Percentiles rank a stretch among this genome's conserved stretches.
Conservation (phyloP, 225 moss, liverwort and hornwort genomes). For the Straminergon stramineum region DNA sequence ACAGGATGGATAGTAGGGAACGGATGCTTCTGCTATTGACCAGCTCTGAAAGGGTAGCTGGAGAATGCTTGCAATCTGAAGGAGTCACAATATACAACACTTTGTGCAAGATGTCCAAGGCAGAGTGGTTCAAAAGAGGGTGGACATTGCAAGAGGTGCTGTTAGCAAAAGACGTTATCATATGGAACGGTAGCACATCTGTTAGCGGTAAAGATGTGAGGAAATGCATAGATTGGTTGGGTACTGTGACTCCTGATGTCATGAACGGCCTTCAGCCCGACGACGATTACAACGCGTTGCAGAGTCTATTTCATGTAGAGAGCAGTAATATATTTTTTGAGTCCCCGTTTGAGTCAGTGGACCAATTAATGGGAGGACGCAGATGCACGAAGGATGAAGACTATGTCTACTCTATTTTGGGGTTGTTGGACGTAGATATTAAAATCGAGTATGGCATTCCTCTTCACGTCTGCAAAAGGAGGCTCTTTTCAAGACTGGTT, state of each 20-base stretch:
- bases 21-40: rapidly evolving
- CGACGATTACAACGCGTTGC: rapidly evolving
- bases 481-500: background rate
- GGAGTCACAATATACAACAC: background rate
- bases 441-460: background rate
- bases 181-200: background rate
- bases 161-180: background rate
- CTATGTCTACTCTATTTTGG: background rate
- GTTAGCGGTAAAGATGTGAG: background rate
- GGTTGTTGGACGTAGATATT: background rate
- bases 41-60: background rate
- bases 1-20: background rate
- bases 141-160: background rate
- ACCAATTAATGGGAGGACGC: background rate
- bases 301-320: background rate
- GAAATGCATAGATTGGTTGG: background rate
- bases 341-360: too few relatives aligned
- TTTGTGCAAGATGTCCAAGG: background rate
- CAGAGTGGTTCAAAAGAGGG: background rate
- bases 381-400: background rate
- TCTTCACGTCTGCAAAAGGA: background rate
- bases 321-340: background rate
- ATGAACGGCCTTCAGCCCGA: background rate
- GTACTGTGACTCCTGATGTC: background rate
- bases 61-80: background rate